Conservation (phyloP, 2,329 filamentous ascomycete genomes). For the Xylariaceae sp. region DNA sequence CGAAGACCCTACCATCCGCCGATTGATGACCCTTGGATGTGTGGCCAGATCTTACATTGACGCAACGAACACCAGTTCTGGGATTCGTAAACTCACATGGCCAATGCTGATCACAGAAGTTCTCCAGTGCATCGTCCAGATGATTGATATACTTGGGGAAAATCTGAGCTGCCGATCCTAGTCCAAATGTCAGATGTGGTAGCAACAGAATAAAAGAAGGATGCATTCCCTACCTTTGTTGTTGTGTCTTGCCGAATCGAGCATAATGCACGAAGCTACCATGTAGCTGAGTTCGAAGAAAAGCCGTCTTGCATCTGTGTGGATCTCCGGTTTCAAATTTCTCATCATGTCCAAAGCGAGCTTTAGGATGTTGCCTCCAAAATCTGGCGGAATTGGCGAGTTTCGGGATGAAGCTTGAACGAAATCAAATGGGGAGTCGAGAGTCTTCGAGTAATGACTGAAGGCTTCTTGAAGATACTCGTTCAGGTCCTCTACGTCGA, state of each 20-base stretch:
- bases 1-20: slow-evolving; percentile 50
- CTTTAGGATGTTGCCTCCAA: slow-evolving; percentile 57
- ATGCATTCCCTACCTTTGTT: neutral
- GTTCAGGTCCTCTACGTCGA: slow-evolving; percentile 53
- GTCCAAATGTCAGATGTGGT: no score
- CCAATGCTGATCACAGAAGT: slow-evolving; percentile 54
- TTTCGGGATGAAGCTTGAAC: slow-evolving; percentile 52
- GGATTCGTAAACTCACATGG: slow-evolving; percentile 50
- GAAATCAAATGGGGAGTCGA: slow-evolving; percentile 58
- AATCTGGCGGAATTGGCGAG: slow-evolving; percentile 55
- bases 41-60: slow-evolving; percentile 48
- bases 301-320: slow-evolving; percentile 43
- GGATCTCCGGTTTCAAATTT: neutral
- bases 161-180: neutral
- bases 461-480: slow-evolving; percentile 56
- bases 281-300: slow-evolving; percentile 54
- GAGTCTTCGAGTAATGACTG: slow-evolving; percentile 54
- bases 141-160: neutral
- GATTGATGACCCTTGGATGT: slow-evolving; percentile 52
- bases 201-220: no score
- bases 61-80: slow-evolving; percentile 37
- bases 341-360: slow-evolving; percentile 43
- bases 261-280: slow-evolving; percentile 58
- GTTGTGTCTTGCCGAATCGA: slow-evolving; percentile 47
- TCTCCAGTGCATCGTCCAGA: slow-evolving; percentile 39